Base-by-base conservation (phyloP, 2,329 filamentous ascomycete species). In the Fusarium euwallaceae region DNA sequence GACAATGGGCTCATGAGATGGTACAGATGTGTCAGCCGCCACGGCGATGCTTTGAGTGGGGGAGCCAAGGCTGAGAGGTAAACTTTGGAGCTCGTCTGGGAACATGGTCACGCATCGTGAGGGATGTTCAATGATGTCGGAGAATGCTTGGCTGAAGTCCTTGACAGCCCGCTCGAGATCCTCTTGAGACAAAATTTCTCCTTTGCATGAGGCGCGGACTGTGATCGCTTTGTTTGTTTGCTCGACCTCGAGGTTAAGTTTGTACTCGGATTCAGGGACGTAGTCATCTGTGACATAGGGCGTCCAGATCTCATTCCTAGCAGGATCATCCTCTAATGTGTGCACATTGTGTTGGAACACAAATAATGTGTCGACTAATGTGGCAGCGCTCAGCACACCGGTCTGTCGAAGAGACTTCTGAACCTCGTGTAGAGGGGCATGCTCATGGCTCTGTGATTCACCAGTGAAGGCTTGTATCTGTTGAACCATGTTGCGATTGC, bases 271-370 rank as follows among this genome's bases (percentile, higher is more conserved):
- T 36, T 59, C 55, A 39, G 34, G 55, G 17, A 59, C 10, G 55
- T 59, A 59, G 55, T 39, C 55, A 59, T 59, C 55, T 59, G 55
- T 27, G 55, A 59, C 36, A 41, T 59, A 59, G 22, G 55, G 55
- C 6, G 20, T 29, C 55, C 55, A 59, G 22, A 59, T 59, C 8
- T 39, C 36, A 27, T 39, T 8, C 10, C 4, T 14, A 20, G 36
- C 22, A 41, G 10, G 9, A 9, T 11, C 55, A 27, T 39, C 20
- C 14, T 59, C 55, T 16, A 27, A n/a, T 59, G 36, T 39, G 36
- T 59, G 55, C 55, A 59, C 55, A 59, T 59, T 39, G 22, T 59
- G 27, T 24, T 59, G 34, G 55, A 59, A 41, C 22, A 59, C 55
- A 27, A 59, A 59, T 20, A 59, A 27, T 27, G 55, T 59, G 55